Percentiles rank a stretch among this genome's conserved stretches.
phyloP scores from a whole-genome alignment of 352 stramenopile genomes.

The Globisporangium polare region DNA sequence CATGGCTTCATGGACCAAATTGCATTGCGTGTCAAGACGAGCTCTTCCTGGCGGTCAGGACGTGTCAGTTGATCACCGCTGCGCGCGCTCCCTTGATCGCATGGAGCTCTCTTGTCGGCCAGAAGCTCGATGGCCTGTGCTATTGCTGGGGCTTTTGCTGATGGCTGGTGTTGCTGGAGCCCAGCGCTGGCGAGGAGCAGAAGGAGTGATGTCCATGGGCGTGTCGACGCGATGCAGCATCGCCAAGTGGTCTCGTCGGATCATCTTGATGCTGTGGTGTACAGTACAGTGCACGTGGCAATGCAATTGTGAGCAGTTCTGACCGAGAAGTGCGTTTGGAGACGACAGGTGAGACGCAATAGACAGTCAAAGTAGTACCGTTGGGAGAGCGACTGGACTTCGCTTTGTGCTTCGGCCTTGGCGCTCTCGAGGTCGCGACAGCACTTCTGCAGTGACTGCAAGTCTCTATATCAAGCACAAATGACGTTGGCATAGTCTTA shows the following conservation, averaged over 20 bases:
- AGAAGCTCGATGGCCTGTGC: background rate
- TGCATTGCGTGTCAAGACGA: background rate
- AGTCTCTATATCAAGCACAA: constrained; percentile 18
- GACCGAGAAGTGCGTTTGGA: background rate
- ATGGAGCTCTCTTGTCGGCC: background rate
- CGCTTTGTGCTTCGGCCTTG: constrained; percentile 26
- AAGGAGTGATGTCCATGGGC: background rate
- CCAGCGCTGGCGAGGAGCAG: background rate
- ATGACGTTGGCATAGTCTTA: too few species aligned
- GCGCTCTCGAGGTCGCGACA: constrained; percentile 32
- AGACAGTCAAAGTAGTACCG: constrained; percentile 18
- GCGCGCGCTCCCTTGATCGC: background rate
- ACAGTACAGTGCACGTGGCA: background rate
- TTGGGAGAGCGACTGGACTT: constrained; percentile 33
- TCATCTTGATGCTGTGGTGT: constrained; percentile 26
- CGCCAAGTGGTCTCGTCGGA: constrained; percentile 33
- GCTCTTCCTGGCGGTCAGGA: background rate
- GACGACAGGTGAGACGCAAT: background rate
- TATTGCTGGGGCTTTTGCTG: background rate
- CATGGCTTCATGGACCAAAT: background rate
- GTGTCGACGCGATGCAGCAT: constrained; percentile 34
- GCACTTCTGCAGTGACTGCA: constrained; percentile 33
- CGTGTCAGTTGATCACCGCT: constrained; percentile 3
- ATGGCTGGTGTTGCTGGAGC: background rate
- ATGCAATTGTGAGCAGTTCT: background rate